These are phyloP conservation scores for Bassia scoparia DNA, from an alignment of 148 eudicot species.

Conservation along the genomic window DNA sequence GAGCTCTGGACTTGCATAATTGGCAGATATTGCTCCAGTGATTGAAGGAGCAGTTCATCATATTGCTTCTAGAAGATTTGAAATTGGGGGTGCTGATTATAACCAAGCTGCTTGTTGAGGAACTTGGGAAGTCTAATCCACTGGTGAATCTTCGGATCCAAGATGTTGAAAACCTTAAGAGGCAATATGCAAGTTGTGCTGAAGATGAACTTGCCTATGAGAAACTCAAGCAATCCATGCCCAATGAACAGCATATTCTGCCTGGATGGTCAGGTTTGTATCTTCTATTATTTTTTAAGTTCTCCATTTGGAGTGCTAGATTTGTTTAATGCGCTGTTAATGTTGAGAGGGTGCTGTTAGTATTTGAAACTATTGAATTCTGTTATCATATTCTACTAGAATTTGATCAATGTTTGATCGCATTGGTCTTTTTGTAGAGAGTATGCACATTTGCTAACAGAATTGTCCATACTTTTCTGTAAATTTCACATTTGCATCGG, in stretches of 20 bases:
- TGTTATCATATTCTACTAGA: too few relatives aligned
- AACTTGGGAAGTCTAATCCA: conserved; percentile 69
- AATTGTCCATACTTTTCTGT: too few relatives aligned
- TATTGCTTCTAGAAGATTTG: conserved; percentile 79
- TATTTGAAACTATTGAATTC: too few relatives aligned
- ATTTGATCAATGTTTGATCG: too few relatives aligned
- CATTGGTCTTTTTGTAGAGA: too few relatives aligned
- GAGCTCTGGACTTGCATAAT: conserved; percentile 8
- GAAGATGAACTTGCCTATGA: conserved; percentile 72
- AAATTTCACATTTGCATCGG: too few relatives aligned
- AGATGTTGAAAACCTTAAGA: conserved; percentile 71
- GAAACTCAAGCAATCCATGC: conserved; percentile 43
- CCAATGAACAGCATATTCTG: conserved; percentile 63
- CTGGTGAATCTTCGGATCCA: conserved; percentile 41
- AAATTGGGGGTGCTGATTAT: conserved; percentile 76
- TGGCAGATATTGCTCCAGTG: conserved; percentile 83
- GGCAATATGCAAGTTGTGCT: conserved; percentile 70
- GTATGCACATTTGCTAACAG: too few relatives aligned
- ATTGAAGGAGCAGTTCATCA: conserved; percentile 95
- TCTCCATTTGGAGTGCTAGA: too few relatives aligned
- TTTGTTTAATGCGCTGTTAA: too few relatives aligned
- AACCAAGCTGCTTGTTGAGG: conserved; percentile 61
- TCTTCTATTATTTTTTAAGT: too few relatives aligned
- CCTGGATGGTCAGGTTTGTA: conserved; percentile 99
- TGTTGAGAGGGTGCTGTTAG: too few relatives aligned